Evolutionary conservation across 2,329 filamentous ascomycete genomes (phyloP).

Genomic region (Phoma herbarum): DNA sequence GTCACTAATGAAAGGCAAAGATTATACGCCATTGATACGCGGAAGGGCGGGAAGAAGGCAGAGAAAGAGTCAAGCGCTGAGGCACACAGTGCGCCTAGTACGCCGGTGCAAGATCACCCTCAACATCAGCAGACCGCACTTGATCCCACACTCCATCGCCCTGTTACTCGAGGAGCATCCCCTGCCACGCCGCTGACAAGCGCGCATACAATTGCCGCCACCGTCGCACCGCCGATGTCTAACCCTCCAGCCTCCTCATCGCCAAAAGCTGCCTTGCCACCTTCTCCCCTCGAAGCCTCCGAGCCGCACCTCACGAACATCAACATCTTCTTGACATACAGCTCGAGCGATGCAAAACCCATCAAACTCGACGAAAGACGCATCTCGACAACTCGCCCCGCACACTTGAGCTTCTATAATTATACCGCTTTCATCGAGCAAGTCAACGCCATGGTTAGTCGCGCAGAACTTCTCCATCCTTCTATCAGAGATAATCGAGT

Average conservation of each 20-base stretch:
- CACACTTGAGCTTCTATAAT: conserved; percentile 29
- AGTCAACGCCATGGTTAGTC: conserved; percentile 18
- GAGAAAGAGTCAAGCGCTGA: conserved; percentile 39
- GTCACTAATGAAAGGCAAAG: conserved; percentile 68
- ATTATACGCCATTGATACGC: conserved; percentile 65
- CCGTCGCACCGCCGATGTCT: background rate
- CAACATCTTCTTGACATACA: conserved; percentile 69
- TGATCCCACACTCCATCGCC: conserved; percentile 16
- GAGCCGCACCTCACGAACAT: conserved; percentile 53
- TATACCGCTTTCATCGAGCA: conserved; percentile 32
- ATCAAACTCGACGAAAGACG: conserved; percentile 40
- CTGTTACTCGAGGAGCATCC: background rate
- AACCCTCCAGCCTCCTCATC: background rate
- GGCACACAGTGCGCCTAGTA: conserved; percentile 16
- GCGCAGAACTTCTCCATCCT: conserved; percentile 21
- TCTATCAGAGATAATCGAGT: background rate
- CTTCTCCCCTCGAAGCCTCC: background rate
- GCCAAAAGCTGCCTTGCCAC: conserved; percentile 19
- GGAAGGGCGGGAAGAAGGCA: conserved; percentile 57
- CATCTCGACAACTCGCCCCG: conserved; percentile 25
- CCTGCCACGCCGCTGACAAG: conserved; percentile 3
- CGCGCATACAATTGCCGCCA: background rate
- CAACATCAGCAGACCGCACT: conserved; percentile 25
- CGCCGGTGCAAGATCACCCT: conserved; percentile 11
- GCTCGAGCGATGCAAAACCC: conserved; percentile 59